phyloP scores from a whole-genome alignment of 2,329 filamentous ascomycete genomes.

The Onygenales sp. region DNA sequence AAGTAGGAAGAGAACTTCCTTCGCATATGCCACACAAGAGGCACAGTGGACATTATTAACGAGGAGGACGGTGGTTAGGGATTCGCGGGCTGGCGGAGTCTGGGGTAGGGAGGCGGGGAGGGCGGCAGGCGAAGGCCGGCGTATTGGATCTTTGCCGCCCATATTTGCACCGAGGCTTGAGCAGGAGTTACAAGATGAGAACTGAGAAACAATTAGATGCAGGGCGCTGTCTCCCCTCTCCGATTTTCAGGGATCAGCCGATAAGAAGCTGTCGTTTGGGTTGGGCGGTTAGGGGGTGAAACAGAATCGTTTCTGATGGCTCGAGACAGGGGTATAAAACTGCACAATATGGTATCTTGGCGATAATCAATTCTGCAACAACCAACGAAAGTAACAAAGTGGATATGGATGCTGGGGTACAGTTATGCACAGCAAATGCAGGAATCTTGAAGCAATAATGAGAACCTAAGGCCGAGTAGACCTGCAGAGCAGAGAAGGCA shows the following conservation, averaged over 20 bases:
- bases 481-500: background rate
- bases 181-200: background rate
- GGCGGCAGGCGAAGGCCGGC: background rate
- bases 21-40: conserved; percentile 38
- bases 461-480: background rate
- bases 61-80: conserved; percentile 27
- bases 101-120: background rate
- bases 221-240: background rate
- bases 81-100: background rate
- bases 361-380: too few relatives aligned
- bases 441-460: background rate
- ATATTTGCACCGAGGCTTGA: background rate
- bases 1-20: conserved; percentile 31
- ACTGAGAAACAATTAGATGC: background rate
- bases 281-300: too few relatives aligned
- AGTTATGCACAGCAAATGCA: background rate
- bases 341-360: too few relatives aligned
- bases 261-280: too few relatives aligned
- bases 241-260: too few relatives aligned
- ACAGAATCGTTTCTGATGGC: too few relatives aligned
- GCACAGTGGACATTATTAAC: conserved; percentile 41
- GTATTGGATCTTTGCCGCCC: background rate
- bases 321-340: too few relatives aligned
- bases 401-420: too few relatives aligned
- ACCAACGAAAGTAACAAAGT: too few relatives aligned